Evolutionary conservation across 192 early-diverging fungal species (phyloP).

Genomic region (Coemansia reversa): DNA sequence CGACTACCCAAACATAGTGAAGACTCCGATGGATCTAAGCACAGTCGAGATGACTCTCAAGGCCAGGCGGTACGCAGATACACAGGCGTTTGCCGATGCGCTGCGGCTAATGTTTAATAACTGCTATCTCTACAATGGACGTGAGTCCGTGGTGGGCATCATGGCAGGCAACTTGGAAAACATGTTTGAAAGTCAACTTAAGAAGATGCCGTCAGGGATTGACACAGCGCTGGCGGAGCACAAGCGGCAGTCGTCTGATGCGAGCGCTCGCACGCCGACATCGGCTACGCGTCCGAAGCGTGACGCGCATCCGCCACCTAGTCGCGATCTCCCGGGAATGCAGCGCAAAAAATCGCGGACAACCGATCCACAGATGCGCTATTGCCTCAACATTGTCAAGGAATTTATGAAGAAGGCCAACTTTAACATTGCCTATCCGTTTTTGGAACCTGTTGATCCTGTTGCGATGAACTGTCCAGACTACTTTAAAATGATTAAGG

Average conservation of each 20-base stretch:
- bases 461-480: slow-evolving; percentile 80
- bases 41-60: slow-evolving; percentile 74
- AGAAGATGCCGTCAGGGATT: slow-evolving; percentile 65
- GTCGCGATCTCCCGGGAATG: slow-evolving; percentile 48
- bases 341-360: slow-evolving; percentile 50
- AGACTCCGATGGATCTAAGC: slow-evolving; percentile 75
- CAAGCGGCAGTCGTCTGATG: slow-evolving; percentile 37
- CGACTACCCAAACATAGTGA: slow-evolving; percentile 73
- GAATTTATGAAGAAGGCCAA: slow-evolving; percentile 71
- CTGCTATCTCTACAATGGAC: slow-evolving; percentile 80
- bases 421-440: slow-evolving; percentile 69
- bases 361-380: slow-evolving; percentile 61
- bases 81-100: slow-evolving; percentile 67
- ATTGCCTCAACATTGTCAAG: slow-evolving; percentile 60
- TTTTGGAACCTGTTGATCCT: slow-evolving; percentile 83
- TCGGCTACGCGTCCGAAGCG: slow-evolving; percentile 66
- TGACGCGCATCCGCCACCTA: slow-evolving; percentile 61
- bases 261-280: slow-evolving; percentile 33
- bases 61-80: slow-evolving; percentile 58
- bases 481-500: slow-evolving; percentile 80
- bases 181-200: slow-evolving; percentile 66
- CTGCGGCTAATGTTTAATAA: slow-evolving; percentile 75
- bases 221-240: slow-evolving; percentile 54
- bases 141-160: slow-evolving; percentile 65
- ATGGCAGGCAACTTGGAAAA: slow-evolving; percentile 69